phyloP scores from a whole-genome alignment of 2,329 filamentous ascomycete genomes.

The Madurella fahalii region DNA sequence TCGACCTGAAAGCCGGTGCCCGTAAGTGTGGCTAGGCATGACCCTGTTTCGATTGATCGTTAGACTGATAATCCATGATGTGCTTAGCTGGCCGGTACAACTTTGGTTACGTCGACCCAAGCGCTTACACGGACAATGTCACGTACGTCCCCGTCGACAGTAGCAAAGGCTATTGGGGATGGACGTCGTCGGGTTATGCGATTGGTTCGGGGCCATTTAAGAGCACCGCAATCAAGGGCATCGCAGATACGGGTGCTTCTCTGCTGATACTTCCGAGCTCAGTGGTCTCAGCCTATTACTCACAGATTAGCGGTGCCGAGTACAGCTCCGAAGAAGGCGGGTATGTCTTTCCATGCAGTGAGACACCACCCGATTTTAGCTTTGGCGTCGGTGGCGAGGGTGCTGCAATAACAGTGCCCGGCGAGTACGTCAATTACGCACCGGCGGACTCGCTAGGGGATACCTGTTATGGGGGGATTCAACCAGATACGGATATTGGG shows the following conservation, averaged over 20 bases:
- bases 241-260: constrained; percentile 59
- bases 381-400: constrained; percentile 41
- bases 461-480: constrained; percentile 63
- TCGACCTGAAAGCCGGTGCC: constrained; percentile 31
- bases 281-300: constrained; percentile 50
- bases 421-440: constrained; percentile 47
- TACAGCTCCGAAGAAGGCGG: no score
- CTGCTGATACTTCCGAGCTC: constrained; percentile 48
- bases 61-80: constrained; percentile 3
- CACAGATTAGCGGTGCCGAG: no score
- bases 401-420: constrained; percentile 46
- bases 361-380: constrained; percentile 45
- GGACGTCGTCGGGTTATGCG: constrained; percentile 38
- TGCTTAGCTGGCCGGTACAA: constrained; percentile 33
- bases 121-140: constrained; percentile 53
- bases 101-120: constrained; percentile 49
- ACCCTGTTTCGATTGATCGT: not conserved
- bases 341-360: constrained; percentile 49
- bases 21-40: constrained; percentile 25
- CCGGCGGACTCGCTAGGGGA: constrained; percentile 34
- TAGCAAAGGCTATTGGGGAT: constrained; percentile 62
- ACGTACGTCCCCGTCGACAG: constrained; percentile 53
- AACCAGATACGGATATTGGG: constrained; percentile 33
- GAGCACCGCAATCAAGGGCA: constrained; percentile 35
- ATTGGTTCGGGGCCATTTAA: constrained; percentile 33